Evolutionary conservation across 2,329 filamentous ascomycete species (phyloP).

Genomic region (Colletotrichum ledebouriae): DNA sequence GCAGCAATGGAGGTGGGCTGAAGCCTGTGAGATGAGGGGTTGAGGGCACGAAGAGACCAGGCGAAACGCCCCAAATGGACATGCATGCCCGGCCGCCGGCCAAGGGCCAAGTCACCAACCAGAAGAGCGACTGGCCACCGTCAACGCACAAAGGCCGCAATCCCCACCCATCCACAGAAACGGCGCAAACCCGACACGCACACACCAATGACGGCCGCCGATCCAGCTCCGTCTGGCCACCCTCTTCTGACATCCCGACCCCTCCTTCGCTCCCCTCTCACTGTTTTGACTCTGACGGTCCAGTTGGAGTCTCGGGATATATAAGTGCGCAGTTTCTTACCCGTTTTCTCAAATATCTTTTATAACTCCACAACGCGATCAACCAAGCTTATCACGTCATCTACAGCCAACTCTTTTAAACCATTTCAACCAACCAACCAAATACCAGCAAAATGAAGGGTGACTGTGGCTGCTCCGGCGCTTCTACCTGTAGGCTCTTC

Average conservation of each 20-base stretch:
- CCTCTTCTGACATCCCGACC: slow-evolving; percentile 41
- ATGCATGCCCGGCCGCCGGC: slow-evolving; percentile 16
- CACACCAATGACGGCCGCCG: slow-evolving; percentile 35
- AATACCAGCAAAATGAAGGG: slow-evolving; percentile 45
- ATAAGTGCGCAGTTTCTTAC: slow-evolving; percentile 37
- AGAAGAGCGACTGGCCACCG: slow-evolving; percentile 32
- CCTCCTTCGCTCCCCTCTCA: slow-evolving; percentile 12
- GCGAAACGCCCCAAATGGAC: slow-evolving; percentile 15
- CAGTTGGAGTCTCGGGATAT: slow-evolving; percentile 30
- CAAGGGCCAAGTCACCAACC: slow-evolving; percentile 7
- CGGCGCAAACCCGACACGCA: slow-evolving; percentile 31
- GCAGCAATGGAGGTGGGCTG: no score
- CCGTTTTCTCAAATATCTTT: background rate
- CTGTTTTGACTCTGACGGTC: slow-evolving; percentile 7
- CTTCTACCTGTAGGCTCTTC: slow-evolving; percentile 41
- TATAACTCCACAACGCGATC: slow-evolving; percentile 21
- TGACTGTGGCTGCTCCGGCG: slow-evolving; percentile 45
- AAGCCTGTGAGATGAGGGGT: slow-evolving; percentile 7
- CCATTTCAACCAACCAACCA: slow-evolving; percentile 31
- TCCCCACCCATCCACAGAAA: slow-evolving; percentile 29
- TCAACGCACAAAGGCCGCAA: slow-evolving; percentile 42
- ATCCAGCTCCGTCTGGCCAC: slow-evolving; percentile 41
- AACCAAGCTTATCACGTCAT: slow-evolving; percentile 33
- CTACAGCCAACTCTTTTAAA: background rate
- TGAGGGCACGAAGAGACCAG: slow-evolving; percentile 2